A percentile compares a stretch with the other conserved stretches of the same genome.
phyloP scores from a whole-genome alignment of 495 filamentous ascomycete species.

The Podospora conica region DNA sequence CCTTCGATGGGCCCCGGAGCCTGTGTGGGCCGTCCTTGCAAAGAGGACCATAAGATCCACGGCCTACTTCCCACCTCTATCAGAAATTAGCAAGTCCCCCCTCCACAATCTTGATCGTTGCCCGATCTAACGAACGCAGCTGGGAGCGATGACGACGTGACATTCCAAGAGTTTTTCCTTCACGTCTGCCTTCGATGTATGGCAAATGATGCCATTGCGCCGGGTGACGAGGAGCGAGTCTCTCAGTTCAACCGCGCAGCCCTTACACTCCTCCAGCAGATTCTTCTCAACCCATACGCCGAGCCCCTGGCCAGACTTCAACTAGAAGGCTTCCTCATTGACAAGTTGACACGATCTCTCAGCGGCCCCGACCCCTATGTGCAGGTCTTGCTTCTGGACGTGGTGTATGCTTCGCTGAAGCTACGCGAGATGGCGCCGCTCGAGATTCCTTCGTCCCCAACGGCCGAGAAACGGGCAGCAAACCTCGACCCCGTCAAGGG shows the following conservation, averaged over 20 bases:
- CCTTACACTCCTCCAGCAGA: slow-evolving; percentile 65
- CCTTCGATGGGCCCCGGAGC: slow-evolving; percentile 54
- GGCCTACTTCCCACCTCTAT: slow-evolving; percentile 28
- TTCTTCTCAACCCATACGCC: slow-evolving; percentile 66
- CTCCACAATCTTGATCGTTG: background rate
- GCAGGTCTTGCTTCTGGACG: slow-evolving; percentile 69
- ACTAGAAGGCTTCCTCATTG: slow-evolving; percentile 66
- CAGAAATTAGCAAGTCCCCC: slow-evolving; percentile 39
- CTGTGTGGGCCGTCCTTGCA: slow-evolving; percentile 56
- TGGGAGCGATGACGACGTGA: slow-evolving; percentile 44
- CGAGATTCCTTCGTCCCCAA: slow-evolving; percentile 38
- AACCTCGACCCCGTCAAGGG: slow-evolving; percentile 25
- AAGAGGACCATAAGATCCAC: slow-evolving; percentile 37
- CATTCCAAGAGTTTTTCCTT: slow-evolving; percentile 57
- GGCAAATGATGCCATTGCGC: slow-evolving; percentile 38
- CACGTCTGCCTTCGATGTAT: slow-evolving; percentile 53
- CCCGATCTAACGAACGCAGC: slow-evolving; percentile 26
- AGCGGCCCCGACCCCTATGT: slow-evolving; percentile 55
- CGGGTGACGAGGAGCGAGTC: slow-evolving; percentile 34
- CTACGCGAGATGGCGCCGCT: slow-evolving; percentile 50
- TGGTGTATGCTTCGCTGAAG: slow-evolving; percentile 63
- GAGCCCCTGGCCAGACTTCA: slow-evolving; percentile 59
- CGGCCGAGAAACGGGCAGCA: slow-evolving; percentile 35
- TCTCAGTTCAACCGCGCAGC: slow-evolving; percentile 63
- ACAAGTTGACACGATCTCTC: slow-evolving; percentile 59